Evolutionary conservation across 805 yeast genomes (phyloP).

Genomic region (Barnettozyma sucrosica): DNA sequence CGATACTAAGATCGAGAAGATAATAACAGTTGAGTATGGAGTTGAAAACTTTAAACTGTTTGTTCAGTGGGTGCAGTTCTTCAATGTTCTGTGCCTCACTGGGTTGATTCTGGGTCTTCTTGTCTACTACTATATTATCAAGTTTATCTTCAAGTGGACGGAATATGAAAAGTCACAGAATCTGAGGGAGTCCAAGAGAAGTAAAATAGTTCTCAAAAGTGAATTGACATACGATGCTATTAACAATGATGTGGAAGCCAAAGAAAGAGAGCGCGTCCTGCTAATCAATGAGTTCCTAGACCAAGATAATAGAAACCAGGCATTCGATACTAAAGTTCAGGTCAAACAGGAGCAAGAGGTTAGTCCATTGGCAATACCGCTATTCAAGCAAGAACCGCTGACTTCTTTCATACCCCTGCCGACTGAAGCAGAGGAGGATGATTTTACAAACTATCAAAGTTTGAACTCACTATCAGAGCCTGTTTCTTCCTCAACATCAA

Average conservation of each 20-base stretch:
- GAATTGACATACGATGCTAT: neutral
- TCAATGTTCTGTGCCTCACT: constrained; percentile 20
- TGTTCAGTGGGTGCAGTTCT: constrained; percentile 20
- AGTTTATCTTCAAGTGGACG: constrained; percentile 21
- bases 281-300: constrained; percentile 7
- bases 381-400: neutral
- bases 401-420: neutral
- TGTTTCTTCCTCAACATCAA: constrained; percentile 9
- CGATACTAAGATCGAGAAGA: constrained; percentile 13
- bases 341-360: constrained; percentile 1
- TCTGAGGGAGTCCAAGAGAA: constrained; percentile 2
- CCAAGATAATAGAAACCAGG: constrained; percentile 1
- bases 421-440: constrained; percentile 20
- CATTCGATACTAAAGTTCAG: neutral
- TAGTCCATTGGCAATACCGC: neutral
- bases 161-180: constrained; percentile 12
- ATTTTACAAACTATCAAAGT: constrained; percentile 14
- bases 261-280: neutral
- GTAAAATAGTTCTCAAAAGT: constrained; percentile 6
- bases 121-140: constrained; percentile 18
- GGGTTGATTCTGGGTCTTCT: constrained; percentile 19
- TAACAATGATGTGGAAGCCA: neutral
- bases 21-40: constrained; percentile 15
- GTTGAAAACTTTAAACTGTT: constrained; percentile 15
- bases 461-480: constrained; percentile 11